Evolutionary conservation across 148 eudicot species (phyloP).

Genomic region (Rhododendron ferrugineum): DNA sequence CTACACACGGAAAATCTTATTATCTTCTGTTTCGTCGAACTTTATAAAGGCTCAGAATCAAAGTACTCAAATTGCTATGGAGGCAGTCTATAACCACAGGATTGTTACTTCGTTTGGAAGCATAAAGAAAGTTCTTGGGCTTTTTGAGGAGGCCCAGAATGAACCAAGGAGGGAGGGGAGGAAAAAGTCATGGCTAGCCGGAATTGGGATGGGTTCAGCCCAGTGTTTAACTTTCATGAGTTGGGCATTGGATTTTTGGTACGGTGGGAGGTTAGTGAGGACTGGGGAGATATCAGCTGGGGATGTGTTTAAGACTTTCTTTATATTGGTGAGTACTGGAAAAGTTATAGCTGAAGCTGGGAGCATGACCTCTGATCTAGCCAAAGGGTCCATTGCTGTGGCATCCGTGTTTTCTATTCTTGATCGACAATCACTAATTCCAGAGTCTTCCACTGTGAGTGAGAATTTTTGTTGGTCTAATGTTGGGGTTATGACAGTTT

Average conservation of each 20-base stretch:
- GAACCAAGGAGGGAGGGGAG: constrained; percentile 68
- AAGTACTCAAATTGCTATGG: constrained; percentile 83
- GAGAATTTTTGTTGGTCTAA: not conserved
- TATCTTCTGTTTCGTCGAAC: constrained; percentile 53
- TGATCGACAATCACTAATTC: constrained; percentile 59
- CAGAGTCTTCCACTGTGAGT: constrained; percentile 34
- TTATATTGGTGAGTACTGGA: constrained; percentile 87
- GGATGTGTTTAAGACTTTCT: constrained; percentile 87
- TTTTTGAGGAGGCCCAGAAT: constrained; percentile 84
- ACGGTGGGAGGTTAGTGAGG: constrained; percentile 71
- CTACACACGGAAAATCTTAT: constrained; percentile 67
- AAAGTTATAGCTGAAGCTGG: constrained; percentile 98
- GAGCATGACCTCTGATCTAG: constrained; percentile 93
- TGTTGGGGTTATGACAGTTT: not conserved
- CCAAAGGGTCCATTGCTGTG: constrained; percentile 75
- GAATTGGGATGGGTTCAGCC: constrained; percentile 78
- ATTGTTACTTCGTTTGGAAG: constrained; percentile 78
- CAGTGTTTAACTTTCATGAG: constrained; percentile 80
- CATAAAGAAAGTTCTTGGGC: constrained; percentile 45
- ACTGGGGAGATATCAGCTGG: constrained; percentile 76
- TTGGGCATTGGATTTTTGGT: constrained; percentile 98
- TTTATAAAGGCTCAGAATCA: constrained; percentile 60
- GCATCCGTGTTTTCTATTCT: constrained; percentile 74
- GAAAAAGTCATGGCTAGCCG: constrained; percentile 82
- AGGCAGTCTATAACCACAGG: constrained; percentile 84